A percentile compares a stretch with the other conserved stretches of the same genome.
phyloP scores from a whole-genome alignment of 208 protist species.

The Vickermania spadyakhi region DNA sequence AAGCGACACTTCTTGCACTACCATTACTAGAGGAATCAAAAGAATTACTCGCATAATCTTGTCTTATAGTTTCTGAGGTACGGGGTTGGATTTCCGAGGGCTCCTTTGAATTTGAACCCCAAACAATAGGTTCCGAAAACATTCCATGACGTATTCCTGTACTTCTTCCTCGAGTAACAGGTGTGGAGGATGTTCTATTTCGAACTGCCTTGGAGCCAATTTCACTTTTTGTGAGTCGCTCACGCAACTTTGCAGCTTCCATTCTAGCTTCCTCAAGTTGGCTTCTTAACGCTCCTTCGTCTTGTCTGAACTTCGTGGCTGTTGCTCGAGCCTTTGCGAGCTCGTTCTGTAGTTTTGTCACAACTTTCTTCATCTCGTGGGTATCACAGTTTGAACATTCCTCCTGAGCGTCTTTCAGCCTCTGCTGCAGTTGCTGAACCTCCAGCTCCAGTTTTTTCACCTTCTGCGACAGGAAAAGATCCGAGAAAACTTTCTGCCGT shows the following conservation, averaged over 20 bases:
- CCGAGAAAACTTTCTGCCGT: no score
- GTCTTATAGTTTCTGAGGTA: no score
- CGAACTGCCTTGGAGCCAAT: background rate
- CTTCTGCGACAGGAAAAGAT: no score
- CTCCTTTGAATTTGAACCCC: no score
- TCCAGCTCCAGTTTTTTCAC: no score
- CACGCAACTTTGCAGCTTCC: constrained; percentile 14
- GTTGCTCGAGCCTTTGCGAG: constrained; percentile 44
- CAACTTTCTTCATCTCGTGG: constrained; percentile 14
- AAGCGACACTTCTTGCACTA: no score
- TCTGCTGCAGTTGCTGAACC: constrained; percentile 1
- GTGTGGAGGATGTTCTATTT: background rate
- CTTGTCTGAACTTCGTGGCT: constrained; percentile 24
- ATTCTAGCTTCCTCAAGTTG: constrained; percentile 27
- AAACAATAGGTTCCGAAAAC: constrained; percentile 4
- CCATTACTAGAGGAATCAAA: no score
- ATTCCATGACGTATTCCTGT: background rate
- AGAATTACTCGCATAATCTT: no score
- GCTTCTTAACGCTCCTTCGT: constrained; percentile 22
- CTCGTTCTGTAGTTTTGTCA: constrained; percentile 48
- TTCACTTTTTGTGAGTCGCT: constrained; percentile 6
- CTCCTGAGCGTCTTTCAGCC: background rate
- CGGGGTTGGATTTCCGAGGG: no score
- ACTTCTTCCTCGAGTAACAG: background rate
- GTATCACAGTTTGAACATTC: no score